Evolutionary conservation across 2,329 filamentous ascomycete species (phyloP), one percentile per base, ranked within the genome.

Genomic region (Xylaria sp.): DNA sequence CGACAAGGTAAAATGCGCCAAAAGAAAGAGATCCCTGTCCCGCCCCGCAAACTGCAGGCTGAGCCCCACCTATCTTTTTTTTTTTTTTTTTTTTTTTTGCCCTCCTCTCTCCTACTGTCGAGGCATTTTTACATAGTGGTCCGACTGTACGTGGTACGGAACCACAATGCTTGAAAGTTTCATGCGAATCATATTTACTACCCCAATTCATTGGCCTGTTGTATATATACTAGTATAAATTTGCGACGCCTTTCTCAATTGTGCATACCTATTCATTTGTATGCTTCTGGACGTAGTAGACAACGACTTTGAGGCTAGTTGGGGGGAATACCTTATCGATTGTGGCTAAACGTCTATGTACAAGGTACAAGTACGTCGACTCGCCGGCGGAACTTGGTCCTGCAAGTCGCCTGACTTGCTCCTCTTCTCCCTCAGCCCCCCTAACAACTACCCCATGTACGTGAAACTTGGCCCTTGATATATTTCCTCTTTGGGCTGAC

Each of bases 11-110:
- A 6, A 6, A 6, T 33, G 29, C 11, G 11, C 6, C 6, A 11
- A 53, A 15, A 21, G 35, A 19, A 52, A 41, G 4, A 5, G 7
- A 64, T 63, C 63, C 63, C 61, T 67, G 60, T 63, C 46, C 40
- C 58, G 64, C 68, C 70, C 70, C 70, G 66, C 69, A 70, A 53
- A 43, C 54, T 57, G 52, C 31, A 70, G 49, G 40, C 54, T 57
- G 52, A 27, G 60, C 61, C 55, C 63, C 63, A 59, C 60, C 44
- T 35, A 15, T 19, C 54, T 62, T 64, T 65, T 68, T 64, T 66
- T 61, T 65, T 60, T 57, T 55, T 63, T 61, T 67, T 52, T 37
- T 59, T 49, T 63, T 54, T 57, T 46, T 59, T 59, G 59, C 53
- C 61, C 33, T 62, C 49, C 41, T 29, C 41, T 46, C 59, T 48